Evolutionary conservation across 139 green algal genomes (phyloP), one percentile per base, ranked within the genome.

Genomic region (Chlamydomonas schloesseri): DNA sequence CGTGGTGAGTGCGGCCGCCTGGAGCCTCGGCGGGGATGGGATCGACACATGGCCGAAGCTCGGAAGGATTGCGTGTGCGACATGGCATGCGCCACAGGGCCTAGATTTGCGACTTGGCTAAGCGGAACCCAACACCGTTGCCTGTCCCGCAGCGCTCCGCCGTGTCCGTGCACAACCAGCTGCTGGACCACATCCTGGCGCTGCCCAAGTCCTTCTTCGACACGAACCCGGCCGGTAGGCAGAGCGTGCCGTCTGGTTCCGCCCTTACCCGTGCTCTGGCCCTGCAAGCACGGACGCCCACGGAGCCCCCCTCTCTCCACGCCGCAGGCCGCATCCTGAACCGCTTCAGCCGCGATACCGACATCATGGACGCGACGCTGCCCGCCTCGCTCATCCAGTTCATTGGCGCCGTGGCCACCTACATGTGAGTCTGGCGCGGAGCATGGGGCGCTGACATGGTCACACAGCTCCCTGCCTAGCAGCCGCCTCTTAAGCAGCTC

Each of bases 121-220:
- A n/a, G n/a, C n/a, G n/a, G n/a, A n/a, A n/a, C n/a, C n/a, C n/a
- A n/a, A n/a, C n/a, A n/a, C n/a, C n/a, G n/a, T n/a, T n/a, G n/a
- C n/a, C n/a, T n/a, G n/a, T n/a, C n/a, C 42, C 42, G 42, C 42
- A 50, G 42, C 72, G 86, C 28, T 86, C 90, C 21, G 86, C 89
- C 0, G 86, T 94, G 26, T 88, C 79, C 34, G 84, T 95, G 77
- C 93, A 96, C 91, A 92, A 96, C 81, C 64, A 85, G 33, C 91
- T 98, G 81, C 90, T 97, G 75, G 47, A 83, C 53, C 88, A 94
- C 64, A 78, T 97, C 1, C 88, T 97, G 90, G 88, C 84, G 33
- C 89, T 95, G 74, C 95, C 95, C 73, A 97, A 98, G 90, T 47
- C 86, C 34, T 99, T 99, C 91, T 99, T 99, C 78, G 96, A 99